Percentiles rank a stretch among this genome's conserved stretches.
Conservation (phyloP, 164 flowering plant species). For the Annona cherimola region DNA sequence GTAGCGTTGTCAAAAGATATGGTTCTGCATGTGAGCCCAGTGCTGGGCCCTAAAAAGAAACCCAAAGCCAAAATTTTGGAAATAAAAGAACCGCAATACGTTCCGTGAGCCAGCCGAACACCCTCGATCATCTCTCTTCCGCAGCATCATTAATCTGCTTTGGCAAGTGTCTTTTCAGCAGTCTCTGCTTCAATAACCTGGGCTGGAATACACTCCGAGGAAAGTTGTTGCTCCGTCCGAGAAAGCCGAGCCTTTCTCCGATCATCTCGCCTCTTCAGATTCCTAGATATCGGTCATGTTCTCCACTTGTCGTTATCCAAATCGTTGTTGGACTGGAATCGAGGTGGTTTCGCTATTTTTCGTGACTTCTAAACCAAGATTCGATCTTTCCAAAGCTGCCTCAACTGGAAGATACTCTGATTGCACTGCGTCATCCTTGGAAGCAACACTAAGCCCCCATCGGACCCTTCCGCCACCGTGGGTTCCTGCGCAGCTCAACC, state of each 20-base stretch:
- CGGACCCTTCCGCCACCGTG: conserved; percentile 1
- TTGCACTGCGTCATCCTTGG: conserved; percentile 3
- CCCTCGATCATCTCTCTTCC: too few species aligned
- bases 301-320: too few species aligned
- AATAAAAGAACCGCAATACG: too few species aligned
- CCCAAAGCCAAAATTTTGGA: too few species aligned
- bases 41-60: too few species aligned
- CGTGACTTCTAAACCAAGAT: background rate
- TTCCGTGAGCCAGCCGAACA: too few species aligned
- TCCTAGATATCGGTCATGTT: background rate
- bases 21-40: too few species aligned
- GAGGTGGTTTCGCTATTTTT: background rate
- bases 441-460: background rate
- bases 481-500: conserved; percentile 1
- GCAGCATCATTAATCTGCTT: background rate
- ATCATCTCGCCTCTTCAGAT: background rate
- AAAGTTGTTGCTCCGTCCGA: conserved; percentile 1
- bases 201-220: background rate
- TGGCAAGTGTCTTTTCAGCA: background rate
- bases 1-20: too few species aligned
- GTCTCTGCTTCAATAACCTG: background rate
- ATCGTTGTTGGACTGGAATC: too few species aligned
- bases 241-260: background rate
- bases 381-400: background rate
- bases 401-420: background rate